Evolutionary conservation across 441 rosid species (phyloP).

Genomic region (Pelargonium exstipulatum): DNA sequence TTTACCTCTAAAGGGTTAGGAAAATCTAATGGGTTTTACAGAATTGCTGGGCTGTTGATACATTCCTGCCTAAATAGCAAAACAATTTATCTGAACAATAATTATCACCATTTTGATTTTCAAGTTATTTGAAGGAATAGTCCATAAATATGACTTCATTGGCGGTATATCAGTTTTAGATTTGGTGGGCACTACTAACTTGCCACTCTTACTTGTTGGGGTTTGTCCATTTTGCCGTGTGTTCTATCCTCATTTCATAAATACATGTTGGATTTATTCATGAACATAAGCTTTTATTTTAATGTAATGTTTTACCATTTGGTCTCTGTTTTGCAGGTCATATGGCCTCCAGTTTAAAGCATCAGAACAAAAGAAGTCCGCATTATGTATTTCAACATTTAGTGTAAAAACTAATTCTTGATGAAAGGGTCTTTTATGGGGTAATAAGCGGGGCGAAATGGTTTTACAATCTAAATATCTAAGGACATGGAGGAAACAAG

Average conservation of each 20-base stretch:
- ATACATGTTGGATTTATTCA: background rate
- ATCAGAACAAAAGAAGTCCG: slow-evolving; percentile 30
- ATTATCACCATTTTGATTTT: background rate
- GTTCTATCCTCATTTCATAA: background rate
- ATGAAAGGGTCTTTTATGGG: slow-evolving; percentile 42
- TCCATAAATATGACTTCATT: background rate
- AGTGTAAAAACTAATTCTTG: slow-evolving; percentile 28
- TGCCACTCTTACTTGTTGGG: background rate
- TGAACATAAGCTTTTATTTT: background rate
- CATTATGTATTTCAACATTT: slow-evolving; percentile 20
- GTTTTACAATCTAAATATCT: slow-evolving; percentile 41
- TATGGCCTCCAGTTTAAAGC: slow-evolving; percentile 47
- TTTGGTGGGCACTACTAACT: background rate
- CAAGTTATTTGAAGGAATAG: background rate
- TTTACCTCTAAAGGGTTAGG: background rate
- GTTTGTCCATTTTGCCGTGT: slow-evolving; percentile 1
- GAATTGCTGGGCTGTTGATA: background rate
- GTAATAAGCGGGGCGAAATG: slow-evolving; percentile 55
- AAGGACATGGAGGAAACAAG: slow-evolving; percentile 76
- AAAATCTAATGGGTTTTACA: background rate
- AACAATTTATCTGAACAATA: too few relatives aligned
- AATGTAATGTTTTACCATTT: slow-evolving; percentile 6
- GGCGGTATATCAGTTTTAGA: background rate
- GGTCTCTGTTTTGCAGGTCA: slow-evolving; percentile 34
- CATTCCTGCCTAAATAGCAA: background rate